A percentile compares a stretch with the other conserved stretches of the same genome.
Conservation (phyloP, 495 filamentous ascomycete species). For the Parachaetomium inaequale region DNA sequence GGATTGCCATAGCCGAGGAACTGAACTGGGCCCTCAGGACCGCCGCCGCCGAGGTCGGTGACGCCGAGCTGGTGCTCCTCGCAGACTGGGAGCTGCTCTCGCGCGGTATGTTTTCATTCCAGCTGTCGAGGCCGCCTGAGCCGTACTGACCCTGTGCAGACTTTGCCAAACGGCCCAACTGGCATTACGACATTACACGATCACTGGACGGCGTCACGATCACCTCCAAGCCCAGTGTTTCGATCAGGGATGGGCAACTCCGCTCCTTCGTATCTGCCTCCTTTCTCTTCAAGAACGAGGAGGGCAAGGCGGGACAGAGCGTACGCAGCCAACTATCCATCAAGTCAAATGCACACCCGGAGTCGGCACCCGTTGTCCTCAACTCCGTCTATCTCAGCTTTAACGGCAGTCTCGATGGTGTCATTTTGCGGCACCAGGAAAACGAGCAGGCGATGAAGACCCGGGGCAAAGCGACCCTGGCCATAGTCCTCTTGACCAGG, state of each 20-base stretch:
- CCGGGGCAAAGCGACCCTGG: constrained; percentile 16
- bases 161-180: constrained; percentile 58
- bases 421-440: constrained; percentile 44
- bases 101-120: constrained; percentile 49
- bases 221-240: constrained; percentile 59
- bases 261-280: constrained; percentile 67
- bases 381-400: constrained; percentile 62
- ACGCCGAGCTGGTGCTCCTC: constrained; percentile 62
- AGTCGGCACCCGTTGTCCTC: constrained; percentile 61
- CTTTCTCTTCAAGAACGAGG: constrained; percentile 67
- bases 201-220: constrained; percentile 57
- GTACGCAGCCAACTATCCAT: constrained; percentile 69
- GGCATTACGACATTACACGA: constrained; percentile 70
- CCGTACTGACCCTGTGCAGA: constrained; percentile 37
- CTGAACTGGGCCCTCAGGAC: constrained; percentile 70
- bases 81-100: constrained; percentile 85
- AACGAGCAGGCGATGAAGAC: constrained; percentile 6
- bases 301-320: constrained; percentile 81
- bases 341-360: constrained; percentile 61
- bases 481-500: constrained; percentile 16
- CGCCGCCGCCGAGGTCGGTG: constrained; percentile 61
- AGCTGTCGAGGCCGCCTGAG: background rate
- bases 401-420: constrained; percentile 62
- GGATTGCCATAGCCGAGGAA: constrained; percentile 72
- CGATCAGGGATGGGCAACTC: constrained; percentile 62